Evolutionary conservation across 139 green algal species (phyloP).

Genomic region (Chlorella sp.): DNA sequence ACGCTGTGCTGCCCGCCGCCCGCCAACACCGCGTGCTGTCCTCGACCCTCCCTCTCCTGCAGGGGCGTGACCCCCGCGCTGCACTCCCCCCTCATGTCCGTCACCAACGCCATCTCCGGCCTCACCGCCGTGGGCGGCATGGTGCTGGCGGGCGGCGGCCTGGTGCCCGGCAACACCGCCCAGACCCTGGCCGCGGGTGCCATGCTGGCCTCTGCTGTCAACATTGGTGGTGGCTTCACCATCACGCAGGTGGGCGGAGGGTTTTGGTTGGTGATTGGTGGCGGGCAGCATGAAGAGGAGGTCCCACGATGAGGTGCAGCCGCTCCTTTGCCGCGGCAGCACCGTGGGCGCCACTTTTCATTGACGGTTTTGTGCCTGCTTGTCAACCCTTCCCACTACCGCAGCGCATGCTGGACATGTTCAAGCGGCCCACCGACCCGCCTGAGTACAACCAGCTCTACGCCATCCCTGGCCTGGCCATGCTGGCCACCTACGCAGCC

Average conservation of each 20-base stretch:
- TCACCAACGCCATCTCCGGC: constrained; percentile 94
- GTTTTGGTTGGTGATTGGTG: too few species aligned
- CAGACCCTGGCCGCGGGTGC: constrained; percentile 73
- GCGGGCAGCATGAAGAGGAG: too few species aligned
- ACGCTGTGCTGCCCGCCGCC: too few species aligned
- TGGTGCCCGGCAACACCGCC: constrained; percentile 65
- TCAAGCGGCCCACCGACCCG: constrained; percentile 86
- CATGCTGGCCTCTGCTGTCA: constrained; percentile 79
- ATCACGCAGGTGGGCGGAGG: constrained; percentile 67
- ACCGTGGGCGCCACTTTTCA: too few species aligned
- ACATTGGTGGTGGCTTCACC: constrained; percentile 93
- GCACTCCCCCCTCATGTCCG: constrained; percentile 93
- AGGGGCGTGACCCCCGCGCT: constrained; percentile 70
- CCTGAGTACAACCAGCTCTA: constrained; percentile 85
- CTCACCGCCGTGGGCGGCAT: constrained; percentile 82
- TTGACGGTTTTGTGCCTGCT: too few species aligned
- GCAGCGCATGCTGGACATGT: constrained; percentile 94
- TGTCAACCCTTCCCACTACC: too few species aligned
- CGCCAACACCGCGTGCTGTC: too few species aligned
- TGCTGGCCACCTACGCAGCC: constrained; percentile 60
- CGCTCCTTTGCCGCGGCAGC: too few species aligned
- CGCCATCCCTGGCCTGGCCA: constrained; percentile 64
- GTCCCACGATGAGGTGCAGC: too few species aligned
- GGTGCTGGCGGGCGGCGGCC: constrained; percentile 72
- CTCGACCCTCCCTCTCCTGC: too few species aligned